Percentiles rank a stretch among this genome's conserved stretches.
Evolutionary conservation across 2,329 filamentous ascomycete species (phyloP).

Genomic region (Alternaria sp.): DNA sequence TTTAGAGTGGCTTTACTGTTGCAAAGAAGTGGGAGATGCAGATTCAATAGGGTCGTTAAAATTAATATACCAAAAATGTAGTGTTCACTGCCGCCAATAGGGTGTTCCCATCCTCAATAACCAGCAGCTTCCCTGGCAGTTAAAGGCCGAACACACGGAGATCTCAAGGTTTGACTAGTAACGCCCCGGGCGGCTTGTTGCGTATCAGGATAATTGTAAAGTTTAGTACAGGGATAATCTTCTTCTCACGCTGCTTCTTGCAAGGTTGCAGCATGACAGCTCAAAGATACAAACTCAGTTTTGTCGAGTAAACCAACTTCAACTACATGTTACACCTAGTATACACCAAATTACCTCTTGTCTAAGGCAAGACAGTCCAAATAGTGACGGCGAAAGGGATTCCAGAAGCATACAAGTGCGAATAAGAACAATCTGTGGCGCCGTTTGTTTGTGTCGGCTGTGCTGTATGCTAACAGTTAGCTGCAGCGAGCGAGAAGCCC

Average conservation of each 20-base stretch:
- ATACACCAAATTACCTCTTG: not conserved
- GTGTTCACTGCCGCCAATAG: not conserved
- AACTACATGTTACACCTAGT: not conserved
- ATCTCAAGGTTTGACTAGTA: not conserved
- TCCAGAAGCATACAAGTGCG: not conserved
- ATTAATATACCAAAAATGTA: not conserved
- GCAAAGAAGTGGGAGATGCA: not conserved
- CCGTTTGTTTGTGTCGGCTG: not conserved
- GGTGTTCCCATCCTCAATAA: not conserved
- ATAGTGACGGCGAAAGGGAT: not conserved
- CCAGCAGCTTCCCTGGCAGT: not conserved
- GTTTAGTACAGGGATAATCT: constrained; percentile 3
- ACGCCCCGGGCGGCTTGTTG: not conserved
- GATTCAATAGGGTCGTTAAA: not conserved
- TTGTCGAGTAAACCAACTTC: not conserved
- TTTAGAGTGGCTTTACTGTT: not conserved
- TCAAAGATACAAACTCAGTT: not conserved
- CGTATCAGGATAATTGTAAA: not conserved
- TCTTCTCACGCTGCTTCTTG: not conserved
- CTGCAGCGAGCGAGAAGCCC: constrained; percentile 12
- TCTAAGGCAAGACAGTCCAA: not conserved
- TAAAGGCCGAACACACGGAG: constrained; percentile 3
- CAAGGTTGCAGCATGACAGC: not conserved
- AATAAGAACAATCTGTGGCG: not conserved
- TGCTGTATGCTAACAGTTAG: constrained; percentile 12